Evolutionary conservation across 352 stramenopile genomes (phyloP).

Genomic region (Lagenidium sp.): DNA sequence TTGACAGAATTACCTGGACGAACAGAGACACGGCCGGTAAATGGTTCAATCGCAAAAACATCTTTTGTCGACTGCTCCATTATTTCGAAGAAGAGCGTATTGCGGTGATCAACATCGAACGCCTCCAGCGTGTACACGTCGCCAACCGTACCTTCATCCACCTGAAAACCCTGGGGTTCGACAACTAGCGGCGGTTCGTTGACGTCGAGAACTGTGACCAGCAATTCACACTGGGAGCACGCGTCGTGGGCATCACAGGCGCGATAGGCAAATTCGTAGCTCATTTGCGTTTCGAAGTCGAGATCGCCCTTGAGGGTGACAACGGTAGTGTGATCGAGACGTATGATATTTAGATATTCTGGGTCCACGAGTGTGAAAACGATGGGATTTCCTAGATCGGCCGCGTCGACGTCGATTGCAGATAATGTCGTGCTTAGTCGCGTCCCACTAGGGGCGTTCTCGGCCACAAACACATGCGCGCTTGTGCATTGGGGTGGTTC

Average conservation of each 20-base stretch:
- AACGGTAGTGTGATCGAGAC: neutral
- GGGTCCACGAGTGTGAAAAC: constrained; percentile 5
- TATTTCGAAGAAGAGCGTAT: constrained; percentile 34
- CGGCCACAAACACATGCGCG: constrained; percentile 1
- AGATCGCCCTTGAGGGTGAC: constrained; percentile 3
- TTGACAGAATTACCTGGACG: constrained; percentile 11
- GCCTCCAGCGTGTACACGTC: constrained; percentile 24
- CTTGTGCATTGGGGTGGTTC: constrained; percentile 13
- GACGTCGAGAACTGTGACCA: constrained; percentile 5
- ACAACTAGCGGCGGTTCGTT: constrained; percentile 14
- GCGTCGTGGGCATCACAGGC: constrained; percentile 8
- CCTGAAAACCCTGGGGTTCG: constrained; percentile 9
- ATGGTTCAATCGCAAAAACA: constrained; percentile 21
- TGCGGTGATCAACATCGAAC: constrained; percentile 25
- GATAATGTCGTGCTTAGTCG: neutral
- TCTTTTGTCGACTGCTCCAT: constrained; percentile 23
- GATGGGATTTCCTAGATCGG: constrained; percentile 5
- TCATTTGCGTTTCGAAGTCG: constrained; percentile 10
- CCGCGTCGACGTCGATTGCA: constrained; percentile 9
- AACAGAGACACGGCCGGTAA: constrained; percentile 9
- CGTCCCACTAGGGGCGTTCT: constrained; percentile 13
- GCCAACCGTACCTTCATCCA: constrained; percentile 24
- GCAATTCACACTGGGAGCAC: constrained; percentile 11
- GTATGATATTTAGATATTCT: constrained; percentile 4
- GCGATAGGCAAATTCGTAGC: constrained; percentile 4